Conservation (phyloP, 768 basidiomycete genomes). For the Xerocomellus dryophilus region DNA sequence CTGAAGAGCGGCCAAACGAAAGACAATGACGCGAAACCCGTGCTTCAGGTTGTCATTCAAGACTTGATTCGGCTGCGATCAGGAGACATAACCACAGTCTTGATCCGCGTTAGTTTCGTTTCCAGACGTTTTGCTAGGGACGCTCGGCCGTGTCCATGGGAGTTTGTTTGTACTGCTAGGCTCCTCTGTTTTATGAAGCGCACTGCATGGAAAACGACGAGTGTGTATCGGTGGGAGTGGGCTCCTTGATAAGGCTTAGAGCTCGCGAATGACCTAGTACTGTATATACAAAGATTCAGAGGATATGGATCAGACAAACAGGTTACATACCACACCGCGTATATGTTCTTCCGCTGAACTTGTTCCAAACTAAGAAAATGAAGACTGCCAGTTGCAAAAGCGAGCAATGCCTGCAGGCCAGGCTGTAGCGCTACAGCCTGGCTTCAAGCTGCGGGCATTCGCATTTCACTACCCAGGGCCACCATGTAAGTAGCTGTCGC, state of each 20-base stretch:
- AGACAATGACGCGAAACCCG: neutral
- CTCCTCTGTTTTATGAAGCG: neutral
- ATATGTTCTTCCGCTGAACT: neutral
- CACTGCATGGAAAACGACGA: neutral
- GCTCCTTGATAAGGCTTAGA: neutral
- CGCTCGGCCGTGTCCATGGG: too few relatives aligned
- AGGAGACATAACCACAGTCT: neutral
- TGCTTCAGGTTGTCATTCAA: neutral
- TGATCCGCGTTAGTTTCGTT: neutral
- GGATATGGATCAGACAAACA: neutral
- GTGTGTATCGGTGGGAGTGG: neutral
- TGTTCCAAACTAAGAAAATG: neutral
- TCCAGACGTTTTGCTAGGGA: too few relatives aligned
- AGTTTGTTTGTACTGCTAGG: too few relatives aligned
- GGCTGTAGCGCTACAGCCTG: neutral
- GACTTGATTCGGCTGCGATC: neutral
- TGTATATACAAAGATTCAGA: neutral
- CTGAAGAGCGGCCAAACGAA: neutral
- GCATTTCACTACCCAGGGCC: too few relatives aligned
- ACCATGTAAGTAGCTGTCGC: too few relatives aligned
- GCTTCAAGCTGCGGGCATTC: too few relatives aligned
- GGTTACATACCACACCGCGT: neutral
- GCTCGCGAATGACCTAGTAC: neutral
- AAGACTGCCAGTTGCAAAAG: neutral
- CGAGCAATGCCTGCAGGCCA: neutral